A percentile compares a stretch with the other conserved stretches of the same genome.
These are phyloP conservation scores for Trypanosoma caninum DNA, from an alignment of 208 protist species.

Conservation along the genomic window DNA sequence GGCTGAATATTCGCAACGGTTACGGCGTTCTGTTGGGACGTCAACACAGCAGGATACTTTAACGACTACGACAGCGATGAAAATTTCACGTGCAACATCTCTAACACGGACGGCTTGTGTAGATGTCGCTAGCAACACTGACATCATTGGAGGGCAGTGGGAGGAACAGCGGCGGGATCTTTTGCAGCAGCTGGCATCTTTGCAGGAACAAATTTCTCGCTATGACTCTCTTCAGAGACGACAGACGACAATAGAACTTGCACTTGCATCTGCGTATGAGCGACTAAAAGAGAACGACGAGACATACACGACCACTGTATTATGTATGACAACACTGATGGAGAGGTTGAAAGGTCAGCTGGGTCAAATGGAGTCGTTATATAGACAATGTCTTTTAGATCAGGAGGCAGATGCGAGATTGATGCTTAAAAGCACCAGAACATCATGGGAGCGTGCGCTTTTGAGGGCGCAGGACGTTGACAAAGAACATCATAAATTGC, in stretches of 20 bases:
- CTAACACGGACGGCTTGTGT: neutral
- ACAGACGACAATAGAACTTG: neutral
- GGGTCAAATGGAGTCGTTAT: neutral
- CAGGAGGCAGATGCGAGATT: neutral
- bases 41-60: neutral
- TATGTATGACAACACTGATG: neutral
- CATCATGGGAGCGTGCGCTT: neutral
- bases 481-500: neutral
- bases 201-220: neutral
- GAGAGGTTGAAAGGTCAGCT: neutral
- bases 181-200: neutral
- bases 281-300: neutral
- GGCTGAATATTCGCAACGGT: neutral
- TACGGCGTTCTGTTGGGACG: conserved; percentile 3
- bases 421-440: neutral
- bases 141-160: neutral
- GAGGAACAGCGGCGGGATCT: neutral
- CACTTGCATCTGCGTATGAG: neutral
- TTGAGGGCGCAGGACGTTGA: neutral
- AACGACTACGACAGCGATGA: neutral
- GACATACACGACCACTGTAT: neutral
- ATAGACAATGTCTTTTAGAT: neutral
- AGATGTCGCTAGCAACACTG: neutral
- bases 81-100: neutral
- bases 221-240: neutral